These are phyloP conservation scores for Candida germanica DNA, from an alignment of 805 yeast species.

Conservation along the genomic window DNA sequence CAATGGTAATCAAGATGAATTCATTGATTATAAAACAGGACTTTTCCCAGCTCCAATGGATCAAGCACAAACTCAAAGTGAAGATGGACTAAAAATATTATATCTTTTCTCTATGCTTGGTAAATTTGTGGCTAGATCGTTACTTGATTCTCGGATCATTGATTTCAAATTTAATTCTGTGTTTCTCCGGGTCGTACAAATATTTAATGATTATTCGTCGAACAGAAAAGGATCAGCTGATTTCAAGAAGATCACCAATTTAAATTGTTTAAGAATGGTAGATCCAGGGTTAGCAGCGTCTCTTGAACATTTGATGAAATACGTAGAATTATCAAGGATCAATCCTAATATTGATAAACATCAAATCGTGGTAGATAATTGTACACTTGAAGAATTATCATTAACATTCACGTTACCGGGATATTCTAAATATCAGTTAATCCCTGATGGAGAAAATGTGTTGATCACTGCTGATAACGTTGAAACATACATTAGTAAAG, in stretches of 20 bases:
- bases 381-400: slow-evolving; percentile 51
- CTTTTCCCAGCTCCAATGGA: slow-evolving; percentile 72
- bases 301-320: slow-evolving; percentile 45
- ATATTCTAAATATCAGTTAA: slow-evolving; percentile 54
- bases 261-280: slow-evolving; percentile 45
- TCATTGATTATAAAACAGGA: slow-evolving; percentile 46
- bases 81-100: slow-evolving; percentile 41
- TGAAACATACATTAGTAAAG: slow-evolving; percentile 51
- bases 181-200: slow-evolving; percentile 61
- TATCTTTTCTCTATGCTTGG: slow-evolving; percentile 69
- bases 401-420: slow-evolving; percentile 80
- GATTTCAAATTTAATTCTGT: slow-evolving; percentile 75
- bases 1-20: slow-evolving; percentile 23
- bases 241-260: slow-evolving; percentile 20
- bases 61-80: slow-evolving; percentile 18
- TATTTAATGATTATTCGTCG: slow-evolving; percentile 19
- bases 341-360: slow-evolving; percentile 14
- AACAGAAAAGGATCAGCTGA: slow-evolving; percentile 10
- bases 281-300: slow-evolving; percentile 63
- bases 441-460: slow-evolving; percentile 51
- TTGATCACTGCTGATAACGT: slow-evolving; percentile 53
- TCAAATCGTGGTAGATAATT: slow-evolving; percentile 27
- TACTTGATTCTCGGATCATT: slow-evolving; percentile 82
- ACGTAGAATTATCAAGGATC: slow-evolving; percentile 27
- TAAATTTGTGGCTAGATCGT: slow-evolving; percentile 78